Evolutionary conservation across 2,329 filamentous ascomycete species (phyloP).

Genomic region (Aspergillus proliferans): DNA sequence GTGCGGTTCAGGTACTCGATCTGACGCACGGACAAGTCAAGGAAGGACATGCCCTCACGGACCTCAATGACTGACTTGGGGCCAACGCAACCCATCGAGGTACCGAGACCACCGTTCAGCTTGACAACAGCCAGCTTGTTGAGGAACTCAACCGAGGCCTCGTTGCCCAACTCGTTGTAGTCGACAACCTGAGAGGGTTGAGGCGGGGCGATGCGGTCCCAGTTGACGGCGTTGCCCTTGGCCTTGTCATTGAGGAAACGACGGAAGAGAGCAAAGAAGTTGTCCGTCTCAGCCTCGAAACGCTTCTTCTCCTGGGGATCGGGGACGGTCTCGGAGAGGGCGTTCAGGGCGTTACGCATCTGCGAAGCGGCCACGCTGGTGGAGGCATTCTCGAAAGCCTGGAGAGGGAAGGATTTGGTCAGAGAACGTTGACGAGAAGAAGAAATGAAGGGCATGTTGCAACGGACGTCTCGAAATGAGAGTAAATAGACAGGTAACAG

Average conservation of each 20-base stretch:
- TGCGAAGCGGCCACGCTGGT: constrained; percentile 96
- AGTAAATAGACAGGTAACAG: background rate
- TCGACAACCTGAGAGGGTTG: constrained; percentile 90
- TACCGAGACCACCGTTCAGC: constrained; percentile 98
- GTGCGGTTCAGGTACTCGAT: constrained; percentile 99
- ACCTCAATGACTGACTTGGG: constrained; percentile 99
- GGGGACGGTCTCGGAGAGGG: constrained; percentile 80
- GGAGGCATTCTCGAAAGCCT: constrained; percentile 99
- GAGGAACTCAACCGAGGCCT: constrained; percentile 86
- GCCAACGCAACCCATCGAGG: constrained; percentile 98
- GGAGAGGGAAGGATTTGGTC: constrained; percentile 8
- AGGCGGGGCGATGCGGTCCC: constrained; percentile 93
- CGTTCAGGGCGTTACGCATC: constrained; percentile 97
- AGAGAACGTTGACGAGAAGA: background rate
- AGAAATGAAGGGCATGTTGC: background rate
- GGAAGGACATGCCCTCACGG: constrained; percentile 99
- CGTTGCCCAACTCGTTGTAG: constrained; percentile 84
- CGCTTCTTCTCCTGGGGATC: constrained; percentile 69
- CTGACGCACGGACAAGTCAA: constrained; percentile 96
- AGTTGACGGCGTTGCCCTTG: constrained; percentile 92
- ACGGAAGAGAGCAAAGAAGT: constrained; percentile 98
- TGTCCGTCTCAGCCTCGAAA: constrained; percentile 99
- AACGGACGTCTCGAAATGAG: background rate
- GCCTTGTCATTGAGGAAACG: constrained; percentile 98
- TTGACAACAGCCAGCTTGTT: constrained; percentile 98